Evolutionary conservation across 106 monocot genomes (phyloP), one percentile per base, ranked within the genome.

Genomic region (Allium fistulosum): DNA sequence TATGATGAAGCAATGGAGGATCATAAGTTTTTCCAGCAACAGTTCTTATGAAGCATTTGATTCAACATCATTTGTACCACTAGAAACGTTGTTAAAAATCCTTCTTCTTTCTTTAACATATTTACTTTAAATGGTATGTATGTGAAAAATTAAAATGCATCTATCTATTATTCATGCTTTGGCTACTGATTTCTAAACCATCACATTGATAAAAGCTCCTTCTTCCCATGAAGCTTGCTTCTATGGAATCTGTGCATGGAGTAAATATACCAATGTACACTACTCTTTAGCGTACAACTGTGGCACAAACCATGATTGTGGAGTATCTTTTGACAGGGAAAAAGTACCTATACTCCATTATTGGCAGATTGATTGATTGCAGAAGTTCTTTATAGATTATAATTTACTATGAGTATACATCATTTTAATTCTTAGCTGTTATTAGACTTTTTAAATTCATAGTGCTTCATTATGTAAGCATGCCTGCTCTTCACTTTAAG

Each of bases 181-280:
- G 58, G 46, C 22, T 0, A 60, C 26, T 16, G n/a, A 50, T 11
- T 28, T 18, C 52, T 62, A 7, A 49, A 37, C 60, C 17, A 51
- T 11, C 15, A 8, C 17, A 62, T 59, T 61, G 57, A 22, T 2
- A 48, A 6, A 26, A 61, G 9, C 61, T 37, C 10, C 0, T 46
- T 67, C 17, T 65, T 56, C 75, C 1, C 55, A 49, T 14, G 80
- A 74, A 99, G 99, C 72, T 99, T 69, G 93, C 87, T 69, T 85
- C 90, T 27, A 99, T 99, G 99, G 99, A 99, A 57, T 87, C 99
- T 74, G 80, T 99, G 18, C 99, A 92, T 72, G 93, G 99, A 66
- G 99, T 99, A 11, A 99, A 99, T 78, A 93, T 99, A 72, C 99
- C 99, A 17, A 99, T 99, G 99, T 99, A 99, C 64, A 99, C 99